Evolutionary conservation across 2,329 filamentous ascomycete species (phyloP).

Genomic region (Cytospora paraplurivora): DNA sequence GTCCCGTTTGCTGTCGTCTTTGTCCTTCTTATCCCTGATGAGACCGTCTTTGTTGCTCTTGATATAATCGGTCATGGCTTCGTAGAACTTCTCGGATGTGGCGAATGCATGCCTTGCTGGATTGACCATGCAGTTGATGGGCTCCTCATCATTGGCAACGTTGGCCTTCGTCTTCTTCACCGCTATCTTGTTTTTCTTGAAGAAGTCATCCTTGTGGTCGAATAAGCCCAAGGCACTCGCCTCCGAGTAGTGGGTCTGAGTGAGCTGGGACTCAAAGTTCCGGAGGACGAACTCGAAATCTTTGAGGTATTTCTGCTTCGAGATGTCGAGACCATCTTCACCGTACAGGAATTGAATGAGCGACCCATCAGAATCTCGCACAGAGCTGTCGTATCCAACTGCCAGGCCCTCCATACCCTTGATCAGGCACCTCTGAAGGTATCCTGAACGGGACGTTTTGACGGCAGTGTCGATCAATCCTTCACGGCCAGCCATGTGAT

Average conservation of each 20-base stretch:
- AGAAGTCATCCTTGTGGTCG: conserved; percentile 61
- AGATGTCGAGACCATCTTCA: conserved; percentile 92
- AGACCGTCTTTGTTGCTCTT: conserved; percentile 72
- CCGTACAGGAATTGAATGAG: conserved; percentile 96
- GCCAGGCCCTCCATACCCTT: conserved; percentile 97
- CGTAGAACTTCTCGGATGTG: conserved; percentile 85
- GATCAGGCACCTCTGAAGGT: conserved; percentile 93
- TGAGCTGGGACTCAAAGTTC: conserved; percentile 80
- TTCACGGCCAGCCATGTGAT: conserved; percentile 98
- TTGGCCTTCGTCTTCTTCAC: conserved; percentile 69
- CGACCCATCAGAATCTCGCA: conserved; percentile 90
- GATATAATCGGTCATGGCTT: conserved; percentile 72
- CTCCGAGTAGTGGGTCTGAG: conserved; percentile 69
- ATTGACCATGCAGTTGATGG: conserved; percentile 70
- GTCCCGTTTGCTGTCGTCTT: conserved; percentile 41
- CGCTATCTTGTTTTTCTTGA: conserved; percentile 80
- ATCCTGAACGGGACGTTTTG: conserved; percentile 96
- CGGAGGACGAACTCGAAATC: conserved; percentile 89
- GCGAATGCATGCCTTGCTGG: conserved; percentile 80
- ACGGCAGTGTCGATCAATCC: conserved; percentile 98
- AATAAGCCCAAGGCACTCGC: conserved; percentile 48
- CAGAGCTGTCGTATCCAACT: conserved; percentile 91
- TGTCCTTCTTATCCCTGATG: conserved; percentile 53
- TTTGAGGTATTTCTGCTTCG: conserved; percentile 87
- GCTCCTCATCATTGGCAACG: conserved; percentile 66